Evolutionary conservation across 208 protist species (phyloP), one percentile per base, ranked within the genome.

Genomic region (Wallacemonas rigidus): DNA sequence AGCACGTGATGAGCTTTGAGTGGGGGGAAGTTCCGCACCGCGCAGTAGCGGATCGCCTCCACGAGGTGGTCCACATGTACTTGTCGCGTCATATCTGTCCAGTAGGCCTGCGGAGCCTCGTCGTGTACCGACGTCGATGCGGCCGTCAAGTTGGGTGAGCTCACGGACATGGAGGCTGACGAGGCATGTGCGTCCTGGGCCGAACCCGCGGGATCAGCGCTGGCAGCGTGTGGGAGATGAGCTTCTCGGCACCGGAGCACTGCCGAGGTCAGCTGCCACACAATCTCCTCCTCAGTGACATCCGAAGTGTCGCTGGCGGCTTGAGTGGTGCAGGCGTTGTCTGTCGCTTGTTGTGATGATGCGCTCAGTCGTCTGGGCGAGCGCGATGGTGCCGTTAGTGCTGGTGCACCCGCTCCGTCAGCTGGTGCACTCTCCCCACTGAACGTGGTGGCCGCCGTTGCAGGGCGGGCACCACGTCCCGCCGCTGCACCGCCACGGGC

Each of bases 1-100:
- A 93, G 76, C 43, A 96, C 54, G 76, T 96, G 89, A 7, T 80
- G 58, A 35, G 82, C 80, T 71, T 96, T 94, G 39, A 75, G 75
- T 0, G 86, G 57, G 26, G 48, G 55, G 60, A 87, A 94, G 75
- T 76, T 76, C 39, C 86, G 71, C 11, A 26, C 57, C 11, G 86
- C 91, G 64, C 87, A 92, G 79, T 89, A 94, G 26, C 74, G 79
- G 15, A 94, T 43, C 17, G 90, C 85, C 56, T 86, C 78, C 11
- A 93, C 79, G 65, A 82, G 71, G 6, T 81, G 69, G 61, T 96
- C 91, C 35, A 96, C 85, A 51, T 84, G 67, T 35, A 92, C 81
- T 72, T 96, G 91, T 36, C 85, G 76, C 2, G 69, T 67, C 11
- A 96, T 80, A 74, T 90, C 75, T 14, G 85, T 75, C 78, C 81